phyloP scores from a whole-genome alignment of 1,139 yeast genomes.

The Debaryomyces robertsiae region DNA sequence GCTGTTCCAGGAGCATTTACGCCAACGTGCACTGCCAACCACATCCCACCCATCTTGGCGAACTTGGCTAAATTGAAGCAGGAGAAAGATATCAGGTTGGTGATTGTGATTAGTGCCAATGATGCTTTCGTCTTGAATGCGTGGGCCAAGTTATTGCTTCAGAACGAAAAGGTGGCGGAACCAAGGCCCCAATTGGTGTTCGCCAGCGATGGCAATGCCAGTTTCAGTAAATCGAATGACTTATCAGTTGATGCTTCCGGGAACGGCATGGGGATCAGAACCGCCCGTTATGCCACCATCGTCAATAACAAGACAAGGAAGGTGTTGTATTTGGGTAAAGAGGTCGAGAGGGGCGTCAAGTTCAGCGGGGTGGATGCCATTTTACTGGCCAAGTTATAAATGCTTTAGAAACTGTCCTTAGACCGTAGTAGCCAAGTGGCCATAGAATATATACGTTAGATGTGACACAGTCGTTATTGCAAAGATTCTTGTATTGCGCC shows the following conservation, averaged over 20 bases:
- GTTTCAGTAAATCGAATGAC: constrained; percentile 52
- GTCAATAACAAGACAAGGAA: constrained; percentile 41
- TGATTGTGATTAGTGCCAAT: constrained; percentile 71
- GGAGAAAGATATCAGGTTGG: constrained; percentile 65
- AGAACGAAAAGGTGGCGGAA: constrained; percentile 27
- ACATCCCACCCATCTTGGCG: constrained; percentile 73
- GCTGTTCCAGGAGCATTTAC: constrained; percentile 93
- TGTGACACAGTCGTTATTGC: too few relatives aligned
- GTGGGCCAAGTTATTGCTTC: constrained; percentile 71
- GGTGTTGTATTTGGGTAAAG: constrained; percentile 29
- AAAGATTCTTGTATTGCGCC: background rate
- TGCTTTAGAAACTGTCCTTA: too few relatives aligned
- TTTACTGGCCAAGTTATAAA: constrained; percentile 16
- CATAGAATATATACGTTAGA: too few relatives aligned
- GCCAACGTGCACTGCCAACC: constrained; percentile 82
- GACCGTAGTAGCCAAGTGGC: too few relatives aligned
- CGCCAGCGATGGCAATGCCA: constrained; percentile 73
- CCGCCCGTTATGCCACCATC: constrained; percentile 72
- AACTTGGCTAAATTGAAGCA: constrained; percentile 50
- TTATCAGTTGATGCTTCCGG: constrained; percentile 50
- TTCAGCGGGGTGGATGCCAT: constrained; percentile 30
- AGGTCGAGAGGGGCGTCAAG: constrained; percentile 27
- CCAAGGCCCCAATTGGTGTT: constrained; percentile 53
- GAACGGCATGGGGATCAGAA: constrained; percentile 62
- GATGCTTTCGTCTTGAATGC: constrained; percentile 75